phyloP scores from a whole-genome alignment of 169 alveolate genomes.

The Babesia bigemina region DNA sequence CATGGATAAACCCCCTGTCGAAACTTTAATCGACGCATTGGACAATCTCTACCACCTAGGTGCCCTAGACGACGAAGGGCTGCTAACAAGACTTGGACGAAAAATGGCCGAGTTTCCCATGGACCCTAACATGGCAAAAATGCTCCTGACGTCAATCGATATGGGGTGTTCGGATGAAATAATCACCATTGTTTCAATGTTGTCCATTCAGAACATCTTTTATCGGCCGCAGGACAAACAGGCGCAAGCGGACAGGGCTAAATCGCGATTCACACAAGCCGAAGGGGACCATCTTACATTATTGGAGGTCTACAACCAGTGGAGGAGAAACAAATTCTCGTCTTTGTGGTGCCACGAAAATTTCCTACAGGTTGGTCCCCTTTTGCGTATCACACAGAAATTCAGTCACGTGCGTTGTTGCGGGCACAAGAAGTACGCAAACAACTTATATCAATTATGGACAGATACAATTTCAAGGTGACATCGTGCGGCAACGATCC shows the following conservation, averaged over 20 bases:
- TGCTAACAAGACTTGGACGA: slow-evolving; percentile 97
- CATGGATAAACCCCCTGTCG: slow-evolving; percentile 93
- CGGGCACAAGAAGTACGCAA: slow-evolving; percentile 97
- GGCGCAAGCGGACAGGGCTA: slow-evolving; percentile 93
- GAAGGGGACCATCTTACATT: slow-evolving; percentile 98
- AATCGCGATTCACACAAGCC: slow-evolving; percentile 92
- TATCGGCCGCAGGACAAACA: slow-evolving; percentile 97
- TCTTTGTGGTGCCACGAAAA: slow-evolving; percentile 97
- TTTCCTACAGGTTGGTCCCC: slow-evolving; percentile 88
- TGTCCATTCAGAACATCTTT: slow-evolving; percentile 95
- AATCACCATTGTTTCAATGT: slow-evolving; percentile 97
- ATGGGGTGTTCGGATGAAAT: slow-evolving; percentile 97
- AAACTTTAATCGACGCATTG: slow-evolving; percentile 96
- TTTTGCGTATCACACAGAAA: background rate
- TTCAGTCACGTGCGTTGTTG: slow-evolving; percentile 88
- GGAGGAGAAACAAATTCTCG: slow-evolving; percentile 91
- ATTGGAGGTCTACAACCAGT: slow-evolving; percentile 93
- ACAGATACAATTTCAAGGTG: slow-evolving; percentile 90
- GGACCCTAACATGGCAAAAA: slow-evolving; percentile 96
- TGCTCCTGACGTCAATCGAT: slow-evolving; percentile 97
- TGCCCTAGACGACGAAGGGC: slow-evolving; percentile 99
- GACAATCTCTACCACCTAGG: slow-evolving; percentile 97
- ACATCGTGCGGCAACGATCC: slow-evolving; percentile 86
- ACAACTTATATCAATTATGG: slow-evolving; percentile 93
- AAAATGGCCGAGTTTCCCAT: slow-evolving; percentile 99